Evolutionary conservation across 1,284 basidiomycete genomes (phyloP), one percentile per base, ranked within the genome.

Genomic region (Apiotrichum akiyoshidainum): DNA sequence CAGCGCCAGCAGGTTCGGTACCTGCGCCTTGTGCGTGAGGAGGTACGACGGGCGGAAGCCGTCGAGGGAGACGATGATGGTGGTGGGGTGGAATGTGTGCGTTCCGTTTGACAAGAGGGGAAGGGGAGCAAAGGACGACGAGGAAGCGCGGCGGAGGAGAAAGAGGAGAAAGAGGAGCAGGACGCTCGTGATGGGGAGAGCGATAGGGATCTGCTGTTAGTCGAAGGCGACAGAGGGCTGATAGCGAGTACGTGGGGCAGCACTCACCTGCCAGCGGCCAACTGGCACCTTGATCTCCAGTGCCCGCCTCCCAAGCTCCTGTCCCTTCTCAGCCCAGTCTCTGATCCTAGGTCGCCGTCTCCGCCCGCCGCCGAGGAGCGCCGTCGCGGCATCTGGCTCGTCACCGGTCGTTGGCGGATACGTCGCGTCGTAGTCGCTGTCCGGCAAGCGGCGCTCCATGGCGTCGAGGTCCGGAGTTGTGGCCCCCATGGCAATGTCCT

Each of bases 21-120:
- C 37, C 19, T 57, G 54, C 5, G 53, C 39, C 11, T 53, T 34
- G 14, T 52, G 44, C 12, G 35, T 45, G 3, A 50, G 14, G 42
- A 73, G 60, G 48, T 72, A 72, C 5, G 59, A 58, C 1, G 68
- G 66, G 14, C 66, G 60, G 56, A 73, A 68, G 21, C 71, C 71
- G 56, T 73, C 70, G 19, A 73, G 52, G 11, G 67, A 68, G 33
- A 73, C 56, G 19, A 73, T 51, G 4, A 72, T 41, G 6, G 64
- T 67, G 0, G 69, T 73, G 9, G 68, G 63, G 51, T 70, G 58
- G 61, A 59, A 71, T 0, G 54, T 2, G 51, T 72, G 63, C 14
- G 63, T 64, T 4, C 63, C 63, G 52, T 64, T 64, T 12, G 59
- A 61, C 16, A 64, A 49, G n/a, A 55, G 45, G 16, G 51, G 11